Conservation (phyloP, 148 eudicot genomes). For the Silene latifolia region DNA sequence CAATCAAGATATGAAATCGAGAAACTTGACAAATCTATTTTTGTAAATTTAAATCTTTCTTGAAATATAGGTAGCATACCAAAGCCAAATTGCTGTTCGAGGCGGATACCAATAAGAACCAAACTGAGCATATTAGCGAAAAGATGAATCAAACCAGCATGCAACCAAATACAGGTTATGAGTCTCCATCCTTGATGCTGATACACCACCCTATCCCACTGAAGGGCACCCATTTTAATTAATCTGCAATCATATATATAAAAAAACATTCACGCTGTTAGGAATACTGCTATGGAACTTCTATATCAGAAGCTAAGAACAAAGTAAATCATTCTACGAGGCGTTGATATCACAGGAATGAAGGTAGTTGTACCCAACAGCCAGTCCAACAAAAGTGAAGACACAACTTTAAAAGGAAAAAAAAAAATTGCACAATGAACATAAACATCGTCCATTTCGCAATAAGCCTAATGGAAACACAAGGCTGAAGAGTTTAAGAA, state of each 20-base stretch:
- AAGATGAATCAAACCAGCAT: constrained; percentile 87
- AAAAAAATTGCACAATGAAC: neutral
- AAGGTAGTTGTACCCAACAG: neutral
- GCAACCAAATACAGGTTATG: constrained; percentile 81
- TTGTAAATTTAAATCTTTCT: no score
- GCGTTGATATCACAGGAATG: no score
- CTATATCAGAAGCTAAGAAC: neutral
- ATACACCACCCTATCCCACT: constrained; percentile 69
- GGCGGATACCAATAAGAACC: constrained; percentile 87
- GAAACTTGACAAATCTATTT: no score
- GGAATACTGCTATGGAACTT: neutral
- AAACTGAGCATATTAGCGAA: constrained; percentile 86
- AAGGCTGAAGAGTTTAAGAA: neutral
- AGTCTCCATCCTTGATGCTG: constrained; percentile 83
- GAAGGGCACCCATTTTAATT: constrained; percentile 67
- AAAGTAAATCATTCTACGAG: neutral
- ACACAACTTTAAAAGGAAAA: neutral
- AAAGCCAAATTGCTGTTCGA: constrained; percentile 94
- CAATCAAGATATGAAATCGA: no score
- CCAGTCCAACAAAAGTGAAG: neutral
- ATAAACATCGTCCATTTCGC: neutral
- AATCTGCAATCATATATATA: constrained; percentile 43
- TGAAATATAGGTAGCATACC: constrained; percentile 33
- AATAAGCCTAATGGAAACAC: neutral
- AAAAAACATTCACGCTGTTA: neutral